A percentile compares a stretch with the other conserved stretches of the same genome.
Evolutionary conservation across 495 filamentous ascomycete species (phyloP).

Genomic region (Tuber aestivum): DNA sequence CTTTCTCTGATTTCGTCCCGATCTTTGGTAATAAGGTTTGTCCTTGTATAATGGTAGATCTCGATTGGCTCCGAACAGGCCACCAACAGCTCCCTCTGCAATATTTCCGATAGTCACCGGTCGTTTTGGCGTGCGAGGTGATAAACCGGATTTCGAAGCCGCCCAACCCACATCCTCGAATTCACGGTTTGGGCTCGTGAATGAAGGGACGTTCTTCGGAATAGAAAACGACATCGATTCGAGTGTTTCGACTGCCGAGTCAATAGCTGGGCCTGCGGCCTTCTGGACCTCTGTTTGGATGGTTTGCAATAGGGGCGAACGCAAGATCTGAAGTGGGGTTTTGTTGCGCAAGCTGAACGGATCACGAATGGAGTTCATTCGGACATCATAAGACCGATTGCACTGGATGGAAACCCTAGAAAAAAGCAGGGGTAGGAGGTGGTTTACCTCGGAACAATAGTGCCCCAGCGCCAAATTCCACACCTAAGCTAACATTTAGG

Average conservation of each 20-base stretch:
- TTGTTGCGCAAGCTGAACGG: conserved; percentile 51
- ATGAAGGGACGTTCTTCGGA: conserved; percentile 64
- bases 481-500: background rate
- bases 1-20: conserved; percentile 46
- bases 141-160: conserved; percentile 44
- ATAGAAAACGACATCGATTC: conserved; percentile 62
- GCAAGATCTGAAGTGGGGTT: conserved; percentile 48
- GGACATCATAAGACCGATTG: conserved; percentile 19
- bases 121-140: conserved; percentile 40
- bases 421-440: conserved; percentile 5
- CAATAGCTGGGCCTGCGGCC: conserved; percentile 42
- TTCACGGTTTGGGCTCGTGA: conserved; percentile 60
- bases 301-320: conserved; percentile 42
- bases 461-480: background rate
- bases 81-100: conserved; percentile 48
- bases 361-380: conserved; percentile 52
- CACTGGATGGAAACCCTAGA: background rate
- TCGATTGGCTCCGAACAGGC: conserved; percentile 54
- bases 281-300: conserved; percentile 45
- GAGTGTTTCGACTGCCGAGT: conserved; percentile 39
- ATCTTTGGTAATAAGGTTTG: conserved; percentile 73
- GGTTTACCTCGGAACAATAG: background rate
- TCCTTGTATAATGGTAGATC: conserved; percentile 96
- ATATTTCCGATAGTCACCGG: conserved; percentile 48
- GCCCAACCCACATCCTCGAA: conserved; percentile 65